Base-by-base conservation (phyloP, 2,329 filamentous ascomycete species). In the Fusarium domesticum region DNA sequence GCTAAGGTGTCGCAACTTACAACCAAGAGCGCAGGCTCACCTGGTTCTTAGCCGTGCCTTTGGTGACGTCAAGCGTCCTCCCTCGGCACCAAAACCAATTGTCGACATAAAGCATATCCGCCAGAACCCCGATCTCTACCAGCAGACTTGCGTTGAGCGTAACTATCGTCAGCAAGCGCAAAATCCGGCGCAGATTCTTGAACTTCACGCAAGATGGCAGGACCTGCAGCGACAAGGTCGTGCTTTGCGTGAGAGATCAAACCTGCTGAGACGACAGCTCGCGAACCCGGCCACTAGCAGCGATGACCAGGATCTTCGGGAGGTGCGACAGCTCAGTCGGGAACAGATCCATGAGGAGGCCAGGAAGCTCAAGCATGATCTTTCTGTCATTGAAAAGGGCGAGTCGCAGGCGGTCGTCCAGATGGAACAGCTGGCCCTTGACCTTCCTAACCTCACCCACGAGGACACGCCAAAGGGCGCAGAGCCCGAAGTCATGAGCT, bases 51-150 rank as follows among this genome's bases (percentile, higher is more conserved):
- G 28, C 34, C 60, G 59, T 35, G 37, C 50, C 45, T 57, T 61
- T 31, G 53, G 58, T 37, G 60, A 64, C 36, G 42, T 47, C 35
- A 66, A 64, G 45, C 76, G 84, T 31, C 86, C 87, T 5, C 75
- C 85, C 2, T 84, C 79, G 40, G 90, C 88, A 12, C 90, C 89
- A 10, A 92, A 89, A 64, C 81, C 88, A 18, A 78, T 78, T 36
- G 78, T 95, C 54, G 87, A 96, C 70, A 78, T 95, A 63, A 92
- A 89, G 66, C 85, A 93, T 70, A 96, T 98, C 65, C 90, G 91
- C 45, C 80, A 89, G 61, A 87, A 95, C 67, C 81, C 87, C 14
- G 80, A 84, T 12, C 76, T 95, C 14, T 87, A 96, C 73, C 79
- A 86, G 57, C 75, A 85, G 54, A 97, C 95, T 62, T 95, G 89